Percentiles rank a stretch among this genome's conserved stretches.
Conservation (phyloP, 1,284 basidiomycete genomes). For the Tylopilus sp. region DNA sequence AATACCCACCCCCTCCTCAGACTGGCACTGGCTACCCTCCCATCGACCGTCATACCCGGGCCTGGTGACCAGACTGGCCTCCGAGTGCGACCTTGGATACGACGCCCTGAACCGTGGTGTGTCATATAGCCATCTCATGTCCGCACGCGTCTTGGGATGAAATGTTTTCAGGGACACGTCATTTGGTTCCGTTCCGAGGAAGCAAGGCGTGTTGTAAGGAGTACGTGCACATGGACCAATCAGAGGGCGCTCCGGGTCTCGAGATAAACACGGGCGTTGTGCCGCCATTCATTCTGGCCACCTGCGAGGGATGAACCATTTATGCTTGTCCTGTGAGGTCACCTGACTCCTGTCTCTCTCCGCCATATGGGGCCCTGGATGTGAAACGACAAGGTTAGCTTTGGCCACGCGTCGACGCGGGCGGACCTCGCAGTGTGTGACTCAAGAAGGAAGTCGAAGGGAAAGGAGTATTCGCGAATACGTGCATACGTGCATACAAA, state of each 20-base stretch:
- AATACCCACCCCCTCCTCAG: background rate
- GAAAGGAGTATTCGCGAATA: no score
- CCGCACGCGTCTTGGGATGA: background rate
- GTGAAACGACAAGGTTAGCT: slow-evolving; percentile 15
- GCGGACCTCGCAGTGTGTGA: slow-evolving; percentile 14
- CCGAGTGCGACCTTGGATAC: background rate
- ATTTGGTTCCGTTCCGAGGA: background rate
- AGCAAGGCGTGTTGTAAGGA: background rate
- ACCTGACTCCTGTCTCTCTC: background rate
- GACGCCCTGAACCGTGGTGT: background rate
- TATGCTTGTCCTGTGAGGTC: background rate
- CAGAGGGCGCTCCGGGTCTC: background rate
- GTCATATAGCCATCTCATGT: background rate
- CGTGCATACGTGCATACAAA: background rate
- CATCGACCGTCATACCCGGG: background rate
- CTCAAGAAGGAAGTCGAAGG: slow-evolving; percentile 6
- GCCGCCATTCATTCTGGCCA: slow-evolving; percentile 1
- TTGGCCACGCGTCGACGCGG: slow-evolving; percentile 7
- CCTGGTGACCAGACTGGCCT: slow-evolving; percentile 1
- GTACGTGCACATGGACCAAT: background rate
- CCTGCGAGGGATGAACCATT: no score
- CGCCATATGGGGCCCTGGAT: background rate
- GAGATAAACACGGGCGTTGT: background rate
- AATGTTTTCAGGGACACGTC: background rate
- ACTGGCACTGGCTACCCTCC: no score